A percentile compares a stretch with the other conserved stretches of the same genome.
Evolutionary conservation across 208 protist species (phyloP).

Genomic region (Trypanosoma brucei): DNA sequence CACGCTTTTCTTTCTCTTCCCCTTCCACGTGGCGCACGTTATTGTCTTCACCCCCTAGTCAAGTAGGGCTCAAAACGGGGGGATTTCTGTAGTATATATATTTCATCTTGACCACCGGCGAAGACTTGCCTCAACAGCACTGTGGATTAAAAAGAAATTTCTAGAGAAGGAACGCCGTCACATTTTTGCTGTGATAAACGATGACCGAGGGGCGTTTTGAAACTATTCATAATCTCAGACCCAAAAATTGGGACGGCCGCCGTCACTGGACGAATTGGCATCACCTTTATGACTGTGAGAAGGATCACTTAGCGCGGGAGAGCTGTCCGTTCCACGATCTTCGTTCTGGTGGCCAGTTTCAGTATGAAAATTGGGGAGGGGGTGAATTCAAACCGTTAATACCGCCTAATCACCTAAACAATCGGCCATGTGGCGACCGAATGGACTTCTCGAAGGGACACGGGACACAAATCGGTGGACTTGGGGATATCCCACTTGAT

Average conservation of each 20-base stretch:
- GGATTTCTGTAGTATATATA: too few species aligned
- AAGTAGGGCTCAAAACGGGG: too few species aligned
- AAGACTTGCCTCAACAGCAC: too few species aligned
- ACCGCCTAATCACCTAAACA: slow-evolving; percentile 47
- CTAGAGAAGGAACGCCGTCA: too few species aligned
- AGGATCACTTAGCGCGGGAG: slow-evolving; percentile 82
- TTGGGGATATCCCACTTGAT: slow-evolving; percentile 59
- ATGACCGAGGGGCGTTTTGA: slow-evolving; percentile 91
- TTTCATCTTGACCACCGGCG: too few species aligned
- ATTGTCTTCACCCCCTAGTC: too few species aligned
- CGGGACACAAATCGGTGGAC: slow-evolving; percentile 56
- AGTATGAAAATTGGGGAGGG: slow-evolving; percentile 75
- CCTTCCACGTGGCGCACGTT: too few species aligned
- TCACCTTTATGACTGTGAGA: slow-evolving; percentile 86
- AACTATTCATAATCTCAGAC: slow-evolving; percentile 85
- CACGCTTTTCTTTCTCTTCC: too few species aligned
- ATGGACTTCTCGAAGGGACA: slow-evolving; percentile 78
- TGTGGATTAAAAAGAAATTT: too few species aligned
- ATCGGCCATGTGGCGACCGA: slow-evolving; percentile 58
- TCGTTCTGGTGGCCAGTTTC: slow-evolving; percentile 84
- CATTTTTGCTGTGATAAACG: background rate
- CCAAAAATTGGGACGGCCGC: slow-evolving; percentile 87
- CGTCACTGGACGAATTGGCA: slow-evolving; percentile 91
- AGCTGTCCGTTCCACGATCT: slow-evolving; percentile 88
- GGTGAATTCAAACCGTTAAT: slow-evolving; percentile 53